These are phyloP conservation scores for Hemisphaericaspora xylanilytica DNA, from an alignment of 1,139 yeast species.

Conservation along the genomic window DNA sequence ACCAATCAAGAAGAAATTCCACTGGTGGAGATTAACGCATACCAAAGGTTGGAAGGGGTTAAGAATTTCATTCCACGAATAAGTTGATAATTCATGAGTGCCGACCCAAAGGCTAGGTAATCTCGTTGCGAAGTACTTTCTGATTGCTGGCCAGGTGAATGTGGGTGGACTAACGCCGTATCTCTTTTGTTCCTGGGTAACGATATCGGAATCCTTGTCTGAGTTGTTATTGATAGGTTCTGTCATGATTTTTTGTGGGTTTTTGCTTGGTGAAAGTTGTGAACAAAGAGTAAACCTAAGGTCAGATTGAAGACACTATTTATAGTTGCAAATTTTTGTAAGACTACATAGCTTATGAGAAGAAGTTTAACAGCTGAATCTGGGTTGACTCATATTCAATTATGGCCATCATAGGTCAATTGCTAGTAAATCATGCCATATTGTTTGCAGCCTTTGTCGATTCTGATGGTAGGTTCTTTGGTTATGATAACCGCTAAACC, in stretches of 20 bases:
- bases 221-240: too few relatives aligned
- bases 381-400: too few relatives aligned
- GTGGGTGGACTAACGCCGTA: slow-evolving; percentile 34
- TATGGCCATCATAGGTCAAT: too few relatives aligned
- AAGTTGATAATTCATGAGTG: slow-evolving; percentile 27
- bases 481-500: too few relatives aligned
- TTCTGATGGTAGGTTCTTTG: too few relatives aligned
- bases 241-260: slow-evolving; percentile 4
- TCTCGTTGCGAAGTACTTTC: slow-evolving; percentile 28
- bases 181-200: slow-evolving; percentile 23
- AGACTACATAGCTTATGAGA: too few relatives aligned
- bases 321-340: neutral
- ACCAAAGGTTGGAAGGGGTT: slow-evolving; percentile 36
- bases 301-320: neutral
- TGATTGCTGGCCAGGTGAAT: slow-evolving; percentile 26
- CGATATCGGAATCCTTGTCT: slow-evolving; percentile 40
- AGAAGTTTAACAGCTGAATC: too few relatives aligned
- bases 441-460: too few relatives aligned
- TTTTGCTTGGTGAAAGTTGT: too few relatives aligned
- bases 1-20: slow-evolving; percentile 37
- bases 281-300: neutral
- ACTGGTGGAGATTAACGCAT: slow-evolving; percentile 30
- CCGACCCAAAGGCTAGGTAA: slow-evolving; percentile 32
- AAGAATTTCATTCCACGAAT: slow-evolving; percentile 27
- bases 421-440: too few relatives aligned